Percentiles rank a stretch among this genome's conserved stretches.
phyloP scores from a whole-genome alignment of 768 basidiomycete species.

The Russula virescens region DNA sequence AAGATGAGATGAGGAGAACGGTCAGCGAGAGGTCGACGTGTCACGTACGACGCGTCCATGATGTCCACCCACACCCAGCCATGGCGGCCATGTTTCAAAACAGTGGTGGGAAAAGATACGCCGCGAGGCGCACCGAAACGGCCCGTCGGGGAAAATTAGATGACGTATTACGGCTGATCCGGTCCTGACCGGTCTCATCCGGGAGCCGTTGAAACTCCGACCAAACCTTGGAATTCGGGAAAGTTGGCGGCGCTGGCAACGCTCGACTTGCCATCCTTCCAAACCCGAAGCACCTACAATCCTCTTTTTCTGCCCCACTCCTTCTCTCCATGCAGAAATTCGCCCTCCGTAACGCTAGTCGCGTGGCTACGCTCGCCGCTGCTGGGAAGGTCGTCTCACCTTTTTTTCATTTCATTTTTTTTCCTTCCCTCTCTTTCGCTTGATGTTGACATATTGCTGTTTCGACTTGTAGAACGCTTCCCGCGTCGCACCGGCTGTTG shows the following conservation, averaged over 20 bases:
- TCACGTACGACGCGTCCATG: slow-evolving; percentile 17
- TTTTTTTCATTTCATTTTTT: slow-evolving; percentile 13
- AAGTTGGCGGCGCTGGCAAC: slow-evolving; percentile 28
- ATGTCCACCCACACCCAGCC: slow-evolving; percentile 12
- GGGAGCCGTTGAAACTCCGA: slow-evolving; percentile 18
- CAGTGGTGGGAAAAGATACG: too few species aligned
- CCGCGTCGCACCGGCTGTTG: slow-evolving; percentile 44
- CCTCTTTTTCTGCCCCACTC: slow-evolving; percentile 36
- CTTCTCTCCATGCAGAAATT: slow-evolving; percentile 67
- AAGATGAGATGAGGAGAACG: not conserved
- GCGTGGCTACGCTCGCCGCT: slow-evolving; percentile 68
- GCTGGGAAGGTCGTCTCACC: slow-evolving; percentile 49
- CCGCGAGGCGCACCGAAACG: not conserved
- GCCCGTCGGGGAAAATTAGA: not conserved
- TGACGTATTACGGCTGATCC: not conserved
- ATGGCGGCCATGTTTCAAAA: not conserved
- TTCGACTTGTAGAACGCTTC: slow-evolving; percentile 33
- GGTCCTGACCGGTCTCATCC: slow-evolving; percentile 16
- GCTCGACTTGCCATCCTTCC: slow-evolving; percentile 36
- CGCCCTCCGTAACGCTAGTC: slow-evolving; percentile 78
- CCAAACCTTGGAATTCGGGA: slow-evolving; percentile 17
- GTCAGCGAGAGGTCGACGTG: not conserved
- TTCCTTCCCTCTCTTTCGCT: slow-evolving; percentile 26
- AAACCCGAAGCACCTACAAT: slow-evolving; percentile 32
- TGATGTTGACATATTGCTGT: slow-evolving; percentile 16